Percentiles rank a stretch among this genome's conserved stretches.
phyloP scores from a whole-genome alignment of 768 basidiomycete species.

The Harrya chromipes region DNA sequence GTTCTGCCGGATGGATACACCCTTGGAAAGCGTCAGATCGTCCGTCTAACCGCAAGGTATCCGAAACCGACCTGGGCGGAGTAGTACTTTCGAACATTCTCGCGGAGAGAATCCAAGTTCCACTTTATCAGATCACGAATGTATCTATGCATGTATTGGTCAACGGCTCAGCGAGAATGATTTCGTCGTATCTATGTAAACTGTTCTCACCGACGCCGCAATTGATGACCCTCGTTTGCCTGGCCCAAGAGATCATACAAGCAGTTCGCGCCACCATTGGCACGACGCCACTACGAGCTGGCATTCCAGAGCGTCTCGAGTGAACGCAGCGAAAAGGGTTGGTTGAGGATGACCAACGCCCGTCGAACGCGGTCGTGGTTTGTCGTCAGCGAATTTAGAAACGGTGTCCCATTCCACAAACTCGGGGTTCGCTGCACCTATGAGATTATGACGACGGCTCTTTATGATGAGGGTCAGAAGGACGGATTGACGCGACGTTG shows the following conservation, averaged over 20 bases:
- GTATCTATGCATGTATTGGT: constrained; percentile 45
- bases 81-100: constrained; percentile 74
- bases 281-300: constrained; percentile 59
- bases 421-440: background rate
- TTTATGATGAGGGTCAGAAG: background rate
- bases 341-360: constrained; percentile 87
- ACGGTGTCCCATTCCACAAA: constrained; percentile 24
- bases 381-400: constrained; percentile 20
- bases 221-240: background rate
- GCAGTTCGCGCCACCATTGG: constrained; percentile 87
- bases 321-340: constrained; percentile 68
- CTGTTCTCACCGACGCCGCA: constrained; percentile 15
- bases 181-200: no score
- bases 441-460: background rate
- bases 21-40: constrained; percentile 39
- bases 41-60: background rate
- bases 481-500: no score
- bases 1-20: constrained; percentile 66
- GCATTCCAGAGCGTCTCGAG: constrained; percentile 59
- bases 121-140: constrained; percentile 89
- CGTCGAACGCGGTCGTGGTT: constrained; percentile 17
- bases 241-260: constrained; percentile 54
- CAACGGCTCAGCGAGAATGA: background rate
- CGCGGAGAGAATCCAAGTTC: constrained; percentile 84
- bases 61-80: constrained; percentile 43